Evolutionary conservation across 2,329 filamentous ascomycete genomes (phyloP).

Genomic region (Tolypocladium cylindrosporum): DNA sequence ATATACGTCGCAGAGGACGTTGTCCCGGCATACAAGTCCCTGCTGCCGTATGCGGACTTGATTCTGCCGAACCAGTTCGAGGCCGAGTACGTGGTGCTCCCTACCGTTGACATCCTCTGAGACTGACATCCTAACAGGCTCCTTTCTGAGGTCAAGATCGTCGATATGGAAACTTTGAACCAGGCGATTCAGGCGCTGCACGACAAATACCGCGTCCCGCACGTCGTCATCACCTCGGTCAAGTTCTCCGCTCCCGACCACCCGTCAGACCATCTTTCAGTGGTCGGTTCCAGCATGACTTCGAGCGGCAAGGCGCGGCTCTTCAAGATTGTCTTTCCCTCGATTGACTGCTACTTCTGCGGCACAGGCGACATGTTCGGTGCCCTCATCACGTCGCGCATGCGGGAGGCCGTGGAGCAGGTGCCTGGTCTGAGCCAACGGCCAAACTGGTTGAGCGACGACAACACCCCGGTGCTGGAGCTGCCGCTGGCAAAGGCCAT

Average conservation of each 20-base stretch:
- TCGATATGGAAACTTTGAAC: slow-evolving; percentile 61
- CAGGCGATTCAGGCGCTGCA: slow-evolving; percentile 71
- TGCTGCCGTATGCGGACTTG: slow-evolving; percentile 75
- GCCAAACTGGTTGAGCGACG: slow-evolving; percentile 65
- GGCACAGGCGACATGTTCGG: slow-evolving; percentile 99
- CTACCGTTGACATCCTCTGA: neutral
- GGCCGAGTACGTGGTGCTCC: slow-evolving; percentile 60
- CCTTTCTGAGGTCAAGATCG: slow-evolving; percentile 76
- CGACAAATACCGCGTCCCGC: slow-evolving; percentile 63
- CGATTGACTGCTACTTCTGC: slow-evolving; percentile 87
- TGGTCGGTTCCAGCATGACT: slow-evolving; percentile 68
- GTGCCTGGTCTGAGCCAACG: slow-evolving; percentile 35
- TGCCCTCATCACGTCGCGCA: slow-evolving; percentile 74
- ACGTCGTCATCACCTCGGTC: slow-evolving; percentile 89
- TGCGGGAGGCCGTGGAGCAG: slow-evolving; percentile 67
- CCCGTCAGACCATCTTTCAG: slow-evolving; percentile 46
- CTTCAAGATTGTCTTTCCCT: slow-evolving; percentile 79
- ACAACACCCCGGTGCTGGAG: slow-evolving; percentile 57
- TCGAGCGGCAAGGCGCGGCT: slow-evolving; percentile 59
- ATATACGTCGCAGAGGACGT: slow-evolving; percentile 89
- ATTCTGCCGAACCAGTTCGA: slow-evolving; percentile 97
- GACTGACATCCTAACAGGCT: slow-evolving; percentile 42
- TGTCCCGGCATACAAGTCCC: slow-evolving; percentile 76
- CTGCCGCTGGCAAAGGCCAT: slow-evolving; percentile 75
- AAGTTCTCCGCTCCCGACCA: slow-evolving; percentile 49